A percentile compares a stretch with the other conserved stretches of the same genome.
phyloP scores from a whole-genome alignment of 2,329 filamentous ascomycete genomes.

The Phaeosphaeriaceae sp. region DNA sequence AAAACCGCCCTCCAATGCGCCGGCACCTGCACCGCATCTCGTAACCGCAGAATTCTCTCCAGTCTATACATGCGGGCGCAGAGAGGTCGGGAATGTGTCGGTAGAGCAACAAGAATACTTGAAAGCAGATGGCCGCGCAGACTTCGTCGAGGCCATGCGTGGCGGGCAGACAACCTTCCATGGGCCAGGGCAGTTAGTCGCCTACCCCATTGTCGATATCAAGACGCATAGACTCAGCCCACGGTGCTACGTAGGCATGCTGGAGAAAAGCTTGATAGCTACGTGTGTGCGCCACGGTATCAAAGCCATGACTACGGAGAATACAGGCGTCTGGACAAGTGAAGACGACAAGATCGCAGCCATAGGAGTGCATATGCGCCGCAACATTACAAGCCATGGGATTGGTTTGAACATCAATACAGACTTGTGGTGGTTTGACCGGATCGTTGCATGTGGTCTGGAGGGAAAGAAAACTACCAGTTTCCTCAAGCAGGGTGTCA shows the following conservation, averaged over 20 bases:
- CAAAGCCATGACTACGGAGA: slow-evolving; percentile 67
- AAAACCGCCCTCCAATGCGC: slow-evolving; percentile 58
- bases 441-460: slow-evolving; percentile 91
- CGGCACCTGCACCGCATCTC: slow-evolving; percentile 68
- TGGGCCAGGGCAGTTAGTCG: slow-evolving; percentile 87
- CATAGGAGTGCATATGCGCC: slow-evolving; percentile 86
- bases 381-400: slow-evolving; percentile 84
- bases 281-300: slow-evolving; percentile 69
- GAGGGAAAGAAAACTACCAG: slow-evolving; percentile 81
- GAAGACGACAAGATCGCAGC: slow-evolving; percentile 77
- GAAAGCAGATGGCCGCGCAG: slow-evolving; percentile 55
- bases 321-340: slow-evolving; percentile 82
- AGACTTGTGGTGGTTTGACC: slow-evolving; percentile 67
- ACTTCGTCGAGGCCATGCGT: slow-evolving; percentile 75
- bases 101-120: slow-evolving; percentile 53
- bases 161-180: slow-evolving; percentile 96
- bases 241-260: slow-evolving; percentile 75
- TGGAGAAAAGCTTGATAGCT: slow-evolving; percentile 78
- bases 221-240: slow-evolving; percentile 72
- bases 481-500: slow-evolving; percentile 63
- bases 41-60: slow-evolving; percentile 83
- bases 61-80: slow-evolving; percentile 88
- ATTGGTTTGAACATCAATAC: slow-evolving; percentile 79
- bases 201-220: slow-evolving; percentile 92
- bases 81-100: slow-evolving; percentile 67